Base-by-base conservation (phyloP, 805 yeast genomes). In the Cyberlindnera suaveolens region DNA sequence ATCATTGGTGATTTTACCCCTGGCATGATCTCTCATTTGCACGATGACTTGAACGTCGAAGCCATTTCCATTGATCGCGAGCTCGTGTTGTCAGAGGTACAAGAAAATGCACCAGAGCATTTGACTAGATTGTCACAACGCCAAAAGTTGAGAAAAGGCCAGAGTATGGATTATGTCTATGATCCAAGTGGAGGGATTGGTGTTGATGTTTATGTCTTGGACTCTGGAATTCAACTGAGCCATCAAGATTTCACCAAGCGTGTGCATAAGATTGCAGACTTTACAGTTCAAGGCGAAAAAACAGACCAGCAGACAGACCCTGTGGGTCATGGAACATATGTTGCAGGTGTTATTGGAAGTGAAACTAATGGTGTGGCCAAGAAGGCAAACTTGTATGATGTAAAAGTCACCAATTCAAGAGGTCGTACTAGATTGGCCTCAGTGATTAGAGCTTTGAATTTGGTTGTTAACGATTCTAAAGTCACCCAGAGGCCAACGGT, bases 301-400 rank as follows among this genome's bases (percentile, higher is more conserved):
- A n/a, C 37, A 32, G 40, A 40, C 14, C 36, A 62, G 13, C 58
- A 59, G 20, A 52, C 53, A 5, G 54, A 42, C 17, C 31, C 34
- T 7, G 66, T 74, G 55, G 80, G 79, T 4, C 82, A 77, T 54
- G 83, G 82, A 1, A 74, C 80, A 1, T 77, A 74, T 38, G 69
- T 77, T 18, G 80, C 82, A 0, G 81, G 80, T 3, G 58, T 76
- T 9, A 61, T 75, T 34, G 79, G 77, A 0, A 70, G 80, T 1
- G 64, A 64, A 32, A 61, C 74, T 1, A 75, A 64, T 53, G 83
- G 83, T 3, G 77, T 74, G 18, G 70, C 80, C 18, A 78, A 78
- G 51, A 60, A 63, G 46, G 63, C 66, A 31, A 65, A 63, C 40
- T 46, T 71, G 35, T 60, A 72, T 33, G 78, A 74, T 46, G 64